Percentiles rank a stretch among this genome's conserved stretches.
These are phyloP conservation scores for Colletotrichum destructivum DNA, from an alignment of 2,329 filamentous ascomycete species.

Conservation along the genomic window DNA sequence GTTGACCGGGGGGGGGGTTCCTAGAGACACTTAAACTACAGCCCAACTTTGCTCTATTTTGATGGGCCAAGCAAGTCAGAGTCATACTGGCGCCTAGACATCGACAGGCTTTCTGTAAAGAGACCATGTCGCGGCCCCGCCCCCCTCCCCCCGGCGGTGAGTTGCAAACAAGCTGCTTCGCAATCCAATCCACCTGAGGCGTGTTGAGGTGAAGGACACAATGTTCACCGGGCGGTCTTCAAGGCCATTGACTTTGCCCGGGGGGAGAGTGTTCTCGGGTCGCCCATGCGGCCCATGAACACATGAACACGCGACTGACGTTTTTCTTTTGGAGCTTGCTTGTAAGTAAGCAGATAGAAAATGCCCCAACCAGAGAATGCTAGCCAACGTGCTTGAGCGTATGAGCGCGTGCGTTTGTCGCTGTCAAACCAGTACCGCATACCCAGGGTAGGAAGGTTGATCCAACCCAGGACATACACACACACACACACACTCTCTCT, in stretches of 20 bases:
- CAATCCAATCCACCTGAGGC: neutral
- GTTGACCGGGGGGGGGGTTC: neutral
- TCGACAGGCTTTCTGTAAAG: slow-evolving; percentile 15
- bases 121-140: slow-evolving; percentile 8
- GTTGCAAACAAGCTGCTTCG: neutral
- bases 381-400: neutral
- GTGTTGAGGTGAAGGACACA: neutral
- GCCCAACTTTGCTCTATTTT: neutral
- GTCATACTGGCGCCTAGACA: slow-evolving; percentile 2
- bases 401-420: neutral
- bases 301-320: neutral
- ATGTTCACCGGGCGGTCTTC: neutral
- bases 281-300: slow-evolving; percentile 13
- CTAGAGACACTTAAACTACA: neutral
- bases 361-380: neutral
- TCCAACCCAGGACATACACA: neutral
- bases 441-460: neutral
- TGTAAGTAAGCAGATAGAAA: neutral
- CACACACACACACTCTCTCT: too few relatives aligned
- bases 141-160: neutral
- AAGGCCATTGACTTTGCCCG: neutral
- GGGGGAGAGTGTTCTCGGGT: neutral
- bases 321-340: neutral
- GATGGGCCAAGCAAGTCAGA: neutral
- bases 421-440: neutral